These are phyloP conservation scores for Saccharum officinarum DNA, from an alignment of 176 grass and related monocot genomes.

Conservation along the genomic window DNA sequence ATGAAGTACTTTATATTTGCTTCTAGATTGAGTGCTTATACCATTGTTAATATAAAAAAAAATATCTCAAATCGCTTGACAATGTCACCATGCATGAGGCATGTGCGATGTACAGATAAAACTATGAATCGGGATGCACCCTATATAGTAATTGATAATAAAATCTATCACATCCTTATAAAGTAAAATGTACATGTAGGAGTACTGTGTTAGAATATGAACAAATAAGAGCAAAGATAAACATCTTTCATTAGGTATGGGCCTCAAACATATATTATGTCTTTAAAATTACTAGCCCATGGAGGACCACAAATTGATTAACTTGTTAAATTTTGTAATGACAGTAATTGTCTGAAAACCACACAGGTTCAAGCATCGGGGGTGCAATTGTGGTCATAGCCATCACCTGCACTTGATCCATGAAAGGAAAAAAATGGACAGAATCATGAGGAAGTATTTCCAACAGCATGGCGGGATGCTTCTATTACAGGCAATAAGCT, in stretches of 20 bases:
- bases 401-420: too few species aligned
- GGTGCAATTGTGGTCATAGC: too few species aligned
- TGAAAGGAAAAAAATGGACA: too few species aligned
- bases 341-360: too few species aligned
- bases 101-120: background rate
- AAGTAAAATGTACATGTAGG: background rate
- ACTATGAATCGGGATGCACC: background rate
- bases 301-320: background rate
- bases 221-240: background rate
- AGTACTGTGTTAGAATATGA: background rate
- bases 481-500: too few species aligned
- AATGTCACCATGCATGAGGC: background rate
- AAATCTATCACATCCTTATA: background rate
- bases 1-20: background rate
- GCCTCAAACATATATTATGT: background rate
- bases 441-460: too few species aligned
- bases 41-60: background rate
- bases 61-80: background rate
- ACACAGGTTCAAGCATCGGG: too few species aligned
- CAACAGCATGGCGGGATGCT: too few species aligned
- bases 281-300: background rate
- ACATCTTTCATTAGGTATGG: background rate
- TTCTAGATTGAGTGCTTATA: background rate
- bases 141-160: background rate
- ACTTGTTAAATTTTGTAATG: background rate